Evolutionary conservation across 768 basidiomycete species (phyloP).

Genomic region (Paxillus involutus): DNA sequence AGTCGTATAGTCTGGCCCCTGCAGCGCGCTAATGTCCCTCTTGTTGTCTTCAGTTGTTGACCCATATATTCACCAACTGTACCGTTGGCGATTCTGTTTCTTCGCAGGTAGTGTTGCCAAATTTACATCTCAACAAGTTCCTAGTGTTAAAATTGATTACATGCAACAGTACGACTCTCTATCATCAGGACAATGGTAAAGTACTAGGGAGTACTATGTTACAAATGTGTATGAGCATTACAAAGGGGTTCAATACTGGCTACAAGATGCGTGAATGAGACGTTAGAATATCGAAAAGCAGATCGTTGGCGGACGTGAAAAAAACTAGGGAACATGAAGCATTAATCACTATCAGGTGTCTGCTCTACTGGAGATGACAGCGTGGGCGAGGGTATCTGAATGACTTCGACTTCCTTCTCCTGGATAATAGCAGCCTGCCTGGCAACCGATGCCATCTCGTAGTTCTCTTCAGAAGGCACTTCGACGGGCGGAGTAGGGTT

Average conservation of each 20-base stretch:
- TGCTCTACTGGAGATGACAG: slow-evolving; percentile 41
- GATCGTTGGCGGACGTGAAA: background rate
- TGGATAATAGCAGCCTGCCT: slow-evolving; percentile 56
- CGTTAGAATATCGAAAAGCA: background rate
- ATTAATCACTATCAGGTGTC: slow-evolving; percentile 29
- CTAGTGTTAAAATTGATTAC: too few species aligned
- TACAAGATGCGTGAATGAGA: slow-evolving; percentile 12
- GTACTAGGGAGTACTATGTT: slow-evolving; percentile 2
- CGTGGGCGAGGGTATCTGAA: slow-evolving; percentile 50
- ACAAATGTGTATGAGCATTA: slow-evolving; percentile 3
- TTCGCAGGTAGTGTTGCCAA: too few species aligned
- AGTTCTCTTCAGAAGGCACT: slow-evolving; percentile 48
- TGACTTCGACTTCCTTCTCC: slow-evolving; percentile 60
- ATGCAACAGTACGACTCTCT: background rate
- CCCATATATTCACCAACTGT: too few species aligned
- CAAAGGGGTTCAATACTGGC: slow-evolving; percentile 5
- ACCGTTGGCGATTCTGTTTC: too few species aligned
- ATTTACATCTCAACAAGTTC: too few species aligned
- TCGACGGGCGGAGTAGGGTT: slow-evolving; percentile 46
- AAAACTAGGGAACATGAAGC: background rate
- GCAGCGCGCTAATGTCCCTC: too few species aligned
- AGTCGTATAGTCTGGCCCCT: too few species aligned
- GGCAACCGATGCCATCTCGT: slow-evolving; percentile 51
- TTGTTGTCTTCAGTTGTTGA: too few species aligned
- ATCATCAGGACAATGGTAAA: background rate